These are phyloP conservation scores for Cruciata laevipes DNA, from an alignment of 257 asterid species.

Conservation along the genomic window DNA sequence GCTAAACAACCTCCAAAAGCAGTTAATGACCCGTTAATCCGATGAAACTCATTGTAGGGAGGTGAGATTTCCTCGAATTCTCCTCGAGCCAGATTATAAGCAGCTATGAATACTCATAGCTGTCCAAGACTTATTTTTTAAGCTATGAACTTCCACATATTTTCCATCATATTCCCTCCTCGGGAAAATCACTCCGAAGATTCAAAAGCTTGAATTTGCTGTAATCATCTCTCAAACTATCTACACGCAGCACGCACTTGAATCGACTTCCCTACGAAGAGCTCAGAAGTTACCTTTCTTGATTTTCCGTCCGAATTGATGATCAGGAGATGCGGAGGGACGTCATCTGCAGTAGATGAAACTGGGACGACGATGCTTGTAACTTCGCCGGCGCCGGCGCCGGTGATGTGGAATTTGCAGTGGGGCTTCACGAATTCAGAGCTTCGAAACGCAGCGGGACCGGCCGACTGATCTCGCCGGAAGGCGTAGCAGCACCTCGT, in stretches of 20 bases:
- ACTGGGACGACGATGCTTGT: conserved; percentile 15
- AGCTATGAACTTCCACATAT: no score
- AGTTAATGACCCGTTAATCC: no score
- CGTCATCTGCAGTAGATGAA: no score
- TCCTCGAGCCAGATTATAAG: no score
- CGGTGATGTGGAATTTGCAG: conserved; percentile 10
- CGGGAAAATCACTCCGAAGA: no score
- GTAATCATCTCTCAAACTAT: no score
- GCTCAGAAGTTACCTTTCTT: neutral
- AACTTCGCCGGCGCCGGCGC: neutral
- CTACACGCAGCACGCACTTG: conserved; percentile 20
- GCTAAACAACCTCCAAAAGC: neutral
- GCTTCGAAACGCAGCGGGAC: neutral
- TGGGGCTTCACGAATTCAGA: conserved; percentile 2
- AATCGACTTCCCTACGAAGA: neutral
- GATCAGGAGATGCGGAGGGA: conserved; percentile 11
- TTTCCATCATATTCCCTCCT: no score
- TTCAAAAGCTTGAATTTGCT: no score
- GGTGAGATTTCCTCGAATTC: no score
- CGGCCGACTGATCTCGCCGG: neutral
- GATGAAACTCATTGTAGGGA: no score
- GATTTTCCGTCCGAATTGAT: neutral
- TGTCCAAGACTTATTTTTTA: no score
- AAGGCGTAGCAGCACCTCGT: neutral
- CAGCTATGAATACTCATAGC: no score